These are phyloP conservation scores for Nicotiana tomentosiformis DNA, from an alignment of 257 asterid genomes.

Conservation along the genomic window DNA sequence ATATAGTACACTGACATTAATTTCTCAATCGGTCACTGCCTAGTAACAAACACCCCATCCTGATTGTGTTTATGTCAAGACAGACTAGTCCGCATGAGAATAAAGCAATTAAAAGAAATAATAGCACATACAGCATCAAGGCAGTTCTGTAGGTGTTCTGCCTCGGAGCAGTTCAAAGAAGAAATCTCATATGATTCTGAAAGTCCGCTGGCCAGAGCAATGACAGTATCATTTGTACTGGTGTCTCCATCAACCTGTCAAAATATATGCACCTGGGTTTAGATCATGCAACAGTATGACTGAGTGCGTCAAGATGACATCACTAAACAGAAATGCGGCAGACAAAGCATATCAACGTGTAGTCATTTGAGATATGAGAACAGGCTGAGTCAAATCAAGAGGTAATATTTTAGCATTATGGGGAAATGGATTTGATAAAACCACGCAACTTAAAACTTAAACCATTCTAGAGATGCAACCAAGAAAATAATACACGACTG, in stretches of 20 bases:
- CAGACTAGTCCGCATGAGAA: background rate
- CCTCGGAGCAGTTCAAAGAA: slow-evolving; percentile 59
- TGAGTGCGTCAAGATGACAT: background rate
- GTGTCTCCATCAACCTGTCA: slow-evolving; percentile 94
- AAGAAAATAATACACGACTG: background rate
- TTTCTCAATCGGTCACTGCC: background rate
- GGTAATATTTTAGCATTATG: background rate
- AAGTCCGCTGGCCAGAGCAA: slow-evolving; percentile 98
- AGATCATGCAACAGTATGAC: background rate
- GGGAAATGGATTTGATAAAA: background rate
- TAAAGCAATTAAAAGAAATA: background rate
- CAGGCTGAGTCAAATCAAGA: background rate
- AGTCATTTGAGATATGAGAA: background rate
- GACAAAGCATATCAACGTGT: background rate
- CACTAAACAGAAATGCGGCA: background rate
- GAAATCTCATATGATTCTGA: slow-evolving; percentile 74
- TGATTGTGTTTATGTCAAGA: background rate
- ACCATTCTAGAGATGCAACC: background rate
- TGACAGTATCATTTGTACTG: slow-evolving; percentile 94
- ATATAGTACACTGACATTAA: background rate
- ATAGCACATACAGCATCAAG: slow-evolving; percentile 77
- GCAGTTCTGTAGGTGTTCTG: slow-evolving; percentile 75
- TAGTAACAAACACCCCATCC: background rate
- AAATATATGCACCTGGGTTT: slow-evolving; percentile 17
- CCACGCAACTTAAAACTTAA: background rate